phyloP scores from a whole-genome alignment of 208 protist species.

The Leptomonas pyrrhocoris region DNA sequence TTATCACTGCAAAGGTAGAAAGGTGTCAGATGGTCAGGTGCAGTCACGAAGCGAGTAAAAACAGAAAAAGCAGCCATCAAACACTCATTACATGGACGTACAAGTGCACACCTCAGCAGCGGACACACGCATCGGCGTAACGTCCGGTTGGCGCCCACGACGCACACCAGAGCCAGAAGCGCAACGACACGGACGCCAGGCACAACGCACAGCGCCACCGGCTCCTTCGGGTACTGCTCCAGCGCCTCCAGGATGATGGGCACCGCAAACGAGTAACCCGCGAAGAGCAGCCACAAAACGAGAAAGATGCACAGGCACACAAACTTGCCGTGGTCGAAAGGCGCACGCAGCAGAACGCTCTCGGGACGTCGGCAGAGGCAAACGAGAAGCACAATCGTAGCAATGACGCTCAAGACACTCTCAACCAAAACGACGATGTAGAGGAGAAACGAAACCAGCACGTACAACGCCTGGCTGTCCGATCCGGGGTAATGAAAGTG shows the following conservation, averaged over 20 bases:
- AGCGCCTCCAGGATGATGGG: background rate
- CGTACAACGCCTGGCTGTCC: background rate
- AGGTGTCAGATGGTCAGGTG: no score
- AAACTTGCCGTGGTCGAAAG: background rate
- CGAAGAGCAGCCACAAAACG: background rate
- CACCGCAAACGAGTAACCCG: conserved; percentile 2
- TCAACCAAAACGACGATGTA: conserved; percentile 13
- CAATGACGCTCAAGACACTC: background rate
- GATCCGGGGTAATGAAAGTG: background rate
- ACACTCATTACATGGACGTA: no score
- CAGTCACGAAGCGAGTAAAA: no score
- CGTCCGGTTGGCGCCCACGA: background rate
- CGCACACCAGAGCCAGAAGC: background rate
- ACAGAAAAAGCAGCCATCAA: no score
- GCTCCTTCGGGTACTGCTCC: background rate
- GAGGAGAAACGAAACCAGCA: background rate
- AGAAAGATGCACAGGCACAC: conserved; percentile 12
- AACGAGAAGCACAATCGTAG: background rate
- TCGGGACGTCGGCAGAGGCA: background rate
- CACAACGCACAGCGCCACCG: conserved; percentile 7
- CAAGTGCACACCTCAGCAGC: no score
- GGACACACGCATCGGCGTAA: background rate
- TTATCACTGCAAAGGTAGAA: no score
- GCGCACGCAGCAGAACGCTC: background rate
- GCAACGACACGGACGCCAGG: background rate